Base-by-base conservation (phyloP, 2,329 filamentous ascomycete genomes). In the Talaromyces atroroseus region DNA sequence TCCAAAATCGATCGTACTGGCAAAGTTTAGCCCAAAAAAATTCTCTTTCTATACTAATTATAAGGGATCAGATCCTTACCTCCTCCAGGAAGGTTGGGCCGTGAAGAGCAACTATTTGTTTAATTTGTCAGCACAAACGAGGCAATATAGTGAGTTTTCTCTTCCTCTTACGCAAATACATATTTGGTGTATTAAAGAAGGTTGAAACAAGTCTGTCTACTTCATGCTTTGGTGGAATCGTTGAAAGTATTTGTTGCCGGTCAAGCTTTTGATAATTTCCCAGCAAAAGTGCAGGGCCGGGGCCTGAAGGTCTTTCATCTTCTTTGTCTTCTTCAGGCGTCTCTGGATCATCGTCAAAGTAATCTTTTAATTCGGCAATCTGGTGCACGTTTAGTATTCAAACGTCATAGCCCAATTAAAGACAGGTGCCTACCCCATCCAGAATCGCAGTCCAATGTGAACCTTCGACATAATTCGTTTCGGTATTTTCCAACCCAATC, bases 1-100 rank as follows among this genome's bases (percentile, higher is more conserved):
- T 51, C 57, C 57, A 59, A 10, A 59, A 59, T 20, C 24, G 45
- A 26, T 56, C 40, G 46, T 59, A 59, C 57, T 59, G 40, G 29
- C 10, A 53, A 3, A 5, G 2, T 8, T 38, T n/a, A 54, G 49
- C 18, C n/a, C 10, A n/a, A n/a, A 29, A 29, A 8, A 29, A 29
- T 4, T 23, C 11, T 21, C 16, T 20, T 6, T 14, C 11, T 23
- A 12, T 5, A 16, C 26, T 3, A n/a, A n/a, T n/a, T n/a, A n/a
- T n/a, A 23, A 40, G 18, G 14, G 6, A 44, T 29, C 3, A 26
- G 3, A 24, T 7, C 40, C 29, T 47, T 18, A 48, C 54, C 49
- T 56, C 54, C 44, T 56, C 54, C 34, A 56, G n/a, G 7, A 56
- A 56, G 1, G 54, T 52, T 18, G 54, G 54, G 0, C 54, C 54